These are phyloP conservation scores for Penicillium hordei DNA, from an alignment of 2,329 filamentous ascomycete genomes.

Conservation along the genomic window DNA sequence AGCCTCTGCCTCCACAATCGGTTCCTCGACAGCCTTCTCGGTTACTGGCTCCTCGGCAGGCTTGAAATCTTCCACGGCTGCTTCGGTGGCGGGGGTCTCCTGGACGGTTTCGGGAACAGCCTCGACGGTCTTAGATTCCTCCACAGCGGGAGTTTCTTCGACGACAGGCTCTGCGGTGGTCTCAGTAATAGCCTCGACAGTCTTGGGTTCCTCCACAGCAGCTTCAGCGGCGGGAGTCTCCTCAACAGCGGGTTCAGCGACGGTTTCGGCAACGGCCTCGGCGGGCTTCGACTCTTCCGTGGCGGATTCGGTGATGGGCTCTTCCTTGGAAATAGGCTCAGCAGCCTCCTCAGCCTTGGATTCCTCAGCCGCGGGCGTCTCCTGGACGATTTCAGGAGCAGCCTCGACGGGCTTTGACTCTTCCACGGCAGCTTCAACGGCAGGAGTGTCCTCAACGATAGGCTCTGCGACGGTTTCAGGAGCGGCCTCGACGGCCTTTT, in stretches of 20 bases:
- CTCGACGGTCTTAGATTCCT: not conserved
- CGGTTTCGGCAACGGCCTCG: not conserved
- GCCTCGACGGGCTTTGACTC: conserved; percentile 2
- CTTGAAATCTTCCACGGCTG: conserved; percentile 1
- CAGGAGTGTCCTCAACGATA: conserved; percentile 2
- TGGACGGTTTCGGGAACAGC: not conserved
- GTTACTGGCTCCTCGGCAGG: conserved; percentile 1
- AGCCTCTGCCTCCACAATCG: conserved; percentile 4
- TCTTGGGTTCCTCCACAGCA: not conserved
- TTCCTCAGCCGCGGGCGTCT: not conserved
- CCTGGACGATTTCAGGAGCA: not conserved
- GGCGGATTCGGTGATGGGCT: not conserved
- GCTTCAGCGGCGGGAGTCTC: not conserved
- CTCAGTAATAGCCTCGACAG: conserved; percentile 7
- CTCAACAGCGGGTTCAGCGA: too few species aligned
- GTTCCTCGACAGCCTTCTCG: conserved; percentile 6
- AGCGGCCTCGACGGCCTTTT: not conserved
- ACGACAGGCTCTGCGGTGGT: not conserved
- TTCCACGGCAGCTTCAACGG: not conserved
- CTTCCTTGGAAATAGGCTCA: not conserved
- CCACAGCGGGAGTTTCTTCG: not conserved
- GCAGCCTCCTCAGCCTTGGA: not conserved
- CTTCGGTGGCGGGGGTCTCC: not conserved
- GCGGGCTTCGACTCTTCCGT: conserved; percentile 1
- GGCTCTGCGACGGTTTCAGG: not conserved